Evolutionary conservation across 257 asterid genomes (phyloP).

Genomic region (Thymus mandschuricus): DNA sequence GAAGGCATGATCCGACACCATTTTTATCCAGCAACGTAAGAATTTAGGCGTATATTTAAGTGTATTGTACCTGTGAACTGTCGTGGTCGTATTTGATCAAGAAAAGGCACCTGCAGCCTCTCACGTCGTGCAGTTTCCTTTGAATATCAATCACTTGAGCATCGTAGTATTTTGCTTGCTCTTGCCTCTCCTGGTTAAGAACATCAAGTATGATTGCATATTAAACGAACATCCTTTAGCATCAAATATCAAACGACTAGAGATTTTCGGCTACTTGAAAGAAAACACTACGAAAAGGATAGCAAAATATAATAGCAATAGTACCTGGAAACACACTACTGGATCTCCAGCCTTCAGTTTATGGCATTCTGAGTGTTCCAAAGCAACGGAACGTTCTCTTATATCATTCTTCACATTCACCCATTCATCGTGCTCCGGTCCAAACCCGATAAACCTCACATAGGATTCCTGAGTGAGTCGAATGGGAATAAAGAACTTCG

Average conservation of each 20-base stretch:
- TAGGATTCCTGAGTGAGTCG: slow-evolving; percentile 63
- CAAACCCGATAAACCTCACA: slow-evolving; percentile 77
- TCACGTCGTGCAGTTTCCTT: slow-evolving; percentile 76
- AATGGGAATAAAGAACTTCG: background rate
- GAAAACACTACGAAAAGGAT: background rate
- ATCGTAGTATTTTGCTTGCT: slow-evolving; percentile 76
- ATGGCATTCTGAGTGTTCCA: slow-evolving; percentile 76
- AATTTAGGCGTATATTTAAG: background rate
- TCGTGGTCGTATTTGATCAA: slow-evolving; percentile 69
- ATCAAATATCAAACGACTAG: background rate
- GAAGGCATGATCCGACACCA: background rate
- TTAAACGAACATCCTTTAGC: background rate
- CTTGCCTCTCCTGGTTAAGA: slow-evolving; percentile 62
- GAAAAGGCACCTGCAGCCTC: slow-evolving; percentile 95
- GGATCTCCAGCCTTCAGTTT: slow-evolving; percentile 67
- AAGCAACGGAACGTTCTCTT: slow-evolving; percentile 68
- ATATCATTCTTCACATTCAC: slow-evolving; percentile 51
- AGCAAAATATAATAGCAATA: background rate
- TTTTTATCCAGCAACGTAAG: background rate
- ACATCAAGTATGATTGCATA: background rate
- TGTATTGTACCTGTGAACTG: slow-evolving; percentile 48
- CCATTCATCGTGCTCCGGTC: slow-evolving; percentile 90
- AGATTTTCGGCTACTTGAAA: no score
- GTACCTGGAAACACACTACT: slow-evolving; percentile 89
- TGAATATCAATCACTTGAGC: slow-evolving; percentile 63